Evolutionary conservation across 2,329 filamentous ascomycete genomes (phyloP).

Genomic region (Cryphonectria carpinicola): DNA sequence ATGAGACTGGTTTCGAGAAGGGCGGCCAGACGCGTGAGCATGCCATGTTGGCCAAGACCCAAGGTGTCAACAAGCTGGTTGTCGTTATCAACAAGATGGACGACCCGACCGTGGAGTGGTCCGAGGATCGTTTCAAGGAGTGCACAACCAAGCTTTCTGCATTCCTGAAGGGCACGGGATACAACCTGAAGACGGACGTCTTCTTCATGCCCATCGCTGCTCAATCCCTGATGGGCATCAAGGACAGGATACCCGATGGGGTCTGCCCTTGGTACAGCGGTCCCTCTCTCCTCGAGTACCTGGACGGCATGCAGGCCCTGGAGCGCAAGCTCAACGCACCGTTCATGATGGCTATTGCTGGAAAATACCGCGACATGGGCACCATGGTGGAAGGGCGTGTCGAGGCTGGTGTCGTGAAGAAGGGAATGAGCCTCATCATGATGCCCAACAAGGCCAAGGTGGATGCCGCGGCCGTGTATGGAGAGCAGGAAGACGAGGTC

Average conservation of each 20-base stretch:
- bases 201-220: constrained; percentile 97
- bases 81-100: constrained; percentile 99
- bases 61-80: constrained; percentile 95
- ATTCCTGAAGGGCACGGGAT: constrained; percentile 91
- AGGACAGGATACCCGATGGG: constrained; percentile 79
- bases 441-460: constrained; percentile 92
- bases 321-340: constrained; percentile 98
- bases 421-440: constrained; percentile 83
- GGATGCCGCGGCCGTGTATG: constrained; percentile 83
- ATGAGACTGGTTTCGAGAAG: constrained; percentile 96
- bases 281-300: constrained; percentile 89
- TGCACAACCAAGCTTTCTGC: constrained; percentile 85
- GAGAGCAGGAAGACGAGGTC: constrained; percentile 95
- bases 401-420: constrained; percentile 91
- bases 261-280: constrained; percentile 83
- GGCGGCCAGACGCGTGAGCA: constrained; percentile 97
- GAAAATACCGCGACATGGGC: constrained; percentile 96
- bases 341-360: constrained; percentile 86
- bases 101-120: constrained; percentile 95
- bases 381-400: constrained; percentile 98
- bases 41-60: constrained; percentile 96
- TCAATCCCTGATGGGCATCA: constrained; percentile 83
- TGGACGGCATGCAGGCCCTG: constrained; percentile 90
- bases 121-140: constrained; percentile 87
- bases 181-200: constrained; percentile 91